phyloP scores from a whole-genome alignment of 2,329 filamentous ascomycete species.

The Lecanicillium sp. region DNA sequence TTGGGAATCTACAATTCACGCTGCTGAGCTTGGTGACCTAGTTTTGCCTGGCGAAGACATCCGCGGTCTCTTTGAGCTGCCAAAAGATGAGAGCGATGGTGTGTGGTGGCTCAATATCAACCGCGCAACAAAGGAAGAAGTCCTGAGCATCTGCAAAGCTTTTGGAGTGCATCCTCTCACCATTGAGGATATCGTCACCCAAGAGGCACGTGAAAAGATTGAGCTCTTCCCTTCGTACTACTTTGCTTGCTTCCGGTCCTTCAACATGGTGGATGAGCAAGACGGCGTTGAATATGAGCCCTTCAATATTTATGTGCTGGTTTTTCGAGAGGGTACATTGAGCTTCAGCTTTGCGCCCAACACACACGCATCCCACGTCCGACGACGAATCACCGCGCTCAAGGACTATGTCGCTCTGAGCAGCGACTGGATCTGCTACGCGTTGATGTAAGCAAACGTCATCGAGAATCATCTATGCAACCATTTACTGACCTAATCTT shows the following conservation, averaged over 20 bases:
- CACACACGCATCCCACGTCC: conserved; percentile 79
- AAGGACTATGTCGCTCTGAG: conserved; percentile 93
- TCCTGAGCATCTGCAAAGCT: conserved; percentile 81
- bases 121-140: conserved; percentile 82
- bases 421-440: conserved; percentile 98
- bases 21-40: conserved; percentile 79
- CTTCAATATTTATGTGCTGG: conserved; percentile 93
- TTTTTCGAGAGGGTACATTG: conserved; percentile 89
- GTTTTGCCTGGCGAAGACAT: conserved; percentile 86
- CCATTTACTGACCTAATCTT: conserved; percentile 20
- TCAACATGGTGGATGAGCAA: conserved; percentile 72
- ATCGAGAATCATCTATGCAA: neutral
- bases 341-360: conserved; percentile 92
- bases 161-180: conserved; percentile 95
- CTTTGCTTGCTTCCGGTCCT: conserved; percentile 95
- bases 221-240: conserved; percentile 97
- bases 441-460: conserved; percentile 67
- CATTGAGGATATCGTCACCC: conserved; percentile 90
- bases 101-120: conserved; percentile 99
- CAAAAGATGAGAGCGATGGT: conserved; percentile 60
- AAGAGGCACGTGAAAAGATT: conserved; percentile 96
- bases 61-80: conserved; percentile 72
- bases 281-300: conserved; percentile 81
- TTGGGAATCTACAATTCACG: conserved; percentile 88
- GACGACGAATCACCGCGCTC: conserved; percentile 83